Percentiles rank a stretch among this genome's conserved stretches.
Evolutionary conservation across 768 basidiomycete genomes (phyloP).

Genomic region (Coprinopsis sp.): DNA sequence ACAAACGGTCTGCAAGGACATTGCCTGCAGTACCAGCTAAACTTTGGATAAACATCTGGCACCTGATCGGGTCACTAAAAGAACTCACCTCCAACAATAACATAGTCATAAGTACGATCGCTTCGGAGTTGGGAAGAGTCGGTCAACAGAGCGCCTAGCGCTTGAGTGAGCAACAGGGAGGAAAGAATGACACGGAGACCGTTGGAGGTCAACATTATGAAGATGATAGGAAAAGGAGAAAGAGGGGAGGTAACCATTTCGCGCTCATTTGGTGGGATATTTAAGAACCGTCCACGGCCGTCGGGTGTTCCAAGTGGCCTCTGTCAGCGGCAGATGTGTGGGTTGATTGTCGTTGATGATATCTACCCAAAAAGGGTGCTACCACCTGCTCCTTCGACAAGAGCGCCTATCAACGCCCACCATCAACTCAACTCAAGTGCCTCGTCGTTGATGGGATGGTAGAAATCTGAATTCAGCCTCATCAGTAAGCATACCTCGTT

Average conservation of each 20-base stretch:
- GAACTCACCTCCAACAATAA: constrained; percentile 13
- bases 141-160: constrained; percentile 8
- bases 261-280: no score
- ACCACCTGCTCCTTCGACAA: no score
- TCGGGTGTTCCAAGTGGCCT: no score
- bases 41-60: not conserved
- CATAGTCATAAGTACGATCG: constrained; percentile 10
- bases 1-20: constrained; percentile 5
- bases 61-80: not conserved
- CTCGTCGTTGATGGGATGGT: no score
- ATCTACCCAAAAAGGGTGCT: no score
- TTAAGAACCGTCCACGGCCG: no score
- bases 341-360: no score
- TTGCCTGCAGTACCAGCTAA: constrained; percentile 18
- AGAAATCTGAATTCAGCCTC: no score
- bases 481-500: no score
- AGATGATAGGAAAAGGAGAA: not conserved
- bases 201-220: constrained; percentile 1
- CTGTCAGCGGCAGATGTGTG: no score
- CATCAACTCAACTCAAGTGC: no score
- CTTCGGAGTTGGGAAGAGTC: constrained; percentile 7
- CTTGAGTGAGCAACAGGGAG: constrained; percentile 3
- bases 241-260: not conserved
- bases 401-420: no score
- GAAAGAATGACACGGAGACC: constrained; percentile 6